A percentile compares a stretch with the other conserved stretches of the same genome.
Conservation (phyloP, 768 basidiomycete species). For the Leccinum pellstonianum region DNA sequence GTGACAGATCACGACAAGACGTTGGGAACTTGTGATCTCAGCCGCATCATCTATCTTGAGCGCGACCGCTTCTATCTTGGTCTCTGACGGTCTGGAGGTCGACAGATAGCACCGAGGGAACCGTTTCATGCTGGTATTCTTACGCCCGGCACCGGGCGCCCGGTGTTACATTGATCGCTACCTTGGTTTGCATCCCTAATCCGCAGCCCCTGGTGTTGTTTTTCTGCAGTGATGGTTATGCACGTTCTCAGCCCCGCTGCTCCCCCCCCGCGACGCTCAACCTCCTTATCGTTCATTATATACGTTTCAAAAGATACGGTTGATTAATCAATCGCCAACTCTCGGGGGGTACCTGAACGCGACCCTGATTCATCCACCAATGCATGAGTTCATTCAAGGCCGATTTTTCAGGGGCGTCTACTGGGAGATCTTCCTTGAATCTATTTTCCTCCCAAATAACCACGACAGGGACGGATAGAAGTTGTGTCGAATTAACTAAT, state of each 20-base stretch:
- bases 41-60: constrained; percentile 12
- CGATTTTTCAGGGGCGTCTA: constrained; percentile 21
- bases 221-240: neutral
- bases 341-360: constrained; percentile 17
- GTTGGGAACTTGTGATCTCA: constrained; percentile 10
- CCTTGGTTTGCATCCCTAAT: constrained; percentile 5
- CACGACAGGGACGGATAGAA: constrained; percentile 30
- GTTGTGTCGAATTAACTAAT: constrained; percentile 4
- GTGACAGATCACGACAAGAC: neutral
- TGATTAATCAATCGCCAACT: constrained; percentile 19
- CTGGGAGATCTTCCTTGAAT: constrained; percentile 22
- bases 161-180: constrained; percentile 12
- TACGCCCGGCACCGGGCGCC: constrained; percentile 17
- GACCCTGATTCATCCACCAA: constrained; percentile 28
- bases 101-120: constrained; percentile 2
- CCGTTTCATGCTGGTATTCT: constrained; percentile 17
- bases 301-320: neutral
- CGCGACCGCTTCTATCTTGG: constrained; percentile 16
- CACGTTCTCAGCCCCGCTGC: neutral
- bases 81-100: constrained; percentile 4
- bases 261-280: neutral
- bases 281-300: constrained; percentile 1
- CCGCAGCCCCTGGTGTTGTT: neutral
- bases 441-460: constrained; percentile 9
- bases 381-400: constrained; percentile 23